phyloP scores from a whole-genome alignment of 1,139 yeast genomes.

The Ogataea hybrid region DNA sequence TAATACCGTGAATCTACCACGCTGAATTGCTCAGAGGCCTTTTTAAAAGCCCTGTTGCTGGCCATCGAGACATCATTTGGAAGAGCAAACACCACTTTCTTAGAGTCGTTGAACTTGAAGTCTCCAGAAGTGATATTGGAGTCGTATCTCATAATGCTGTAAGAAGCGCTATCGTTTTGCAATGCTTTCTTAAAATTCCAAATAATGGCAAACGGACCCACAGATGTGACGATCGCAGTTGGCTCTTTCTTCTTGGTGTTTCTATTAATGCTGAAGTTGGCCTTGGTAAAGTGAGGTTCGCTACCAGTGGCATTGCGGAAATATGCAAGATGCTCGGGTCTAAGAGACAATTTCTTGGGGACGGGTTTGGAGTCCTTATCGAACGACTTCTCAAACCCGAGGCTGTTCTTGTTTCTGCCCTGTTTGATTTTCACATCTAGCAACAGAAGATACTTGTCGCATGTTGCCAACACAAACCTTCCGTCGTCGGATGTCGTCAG shows the following conservation, averaged over 20 bases:
- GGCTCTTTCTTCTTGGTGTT: constrained; percentile 51
- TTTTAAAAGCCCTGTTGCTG: constrained; percentile 53
- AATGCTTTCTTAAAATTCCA: constrained; percentile 70
- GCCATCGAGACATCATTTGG: constrained; percentile 72
- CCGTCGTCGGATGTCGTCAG: constrained; percentile 79
- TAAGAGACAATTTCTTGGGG: constrained; percentile 63
- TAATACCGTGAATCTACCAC: constrained; percentile 21
- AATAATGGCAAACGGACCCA: constrained; percentile 77
- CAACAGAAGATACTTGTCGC: constrained; percentile 64
- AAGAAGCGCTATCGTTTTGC: constrained; percentile 53
- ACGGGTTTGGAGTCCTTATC: constrained; percentile 65
- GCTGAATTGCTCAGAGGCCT: constrained; percentile 47
- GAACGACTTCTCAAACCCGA: constrained; percentile 68
- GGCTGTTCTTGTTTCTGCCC: constrained; percentile 57
- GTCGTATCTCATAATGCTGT: constrained; percentile 61
- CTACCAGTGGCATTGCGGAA: constrained; percentile 54
- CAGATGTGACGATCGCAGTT: constrained; percentile 69
- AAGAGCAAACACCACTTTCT: constrained; percentile 66
- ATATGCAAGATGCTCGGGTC: constrained; percentile 70
- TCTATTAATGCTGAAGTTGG: constrained; percentile 71
- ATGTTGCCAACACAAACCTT: constrained; percentile 77
- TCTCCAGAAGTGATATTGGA: constrained; percentile 71
- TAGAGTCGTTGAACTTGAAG: constrained; percentile 71
- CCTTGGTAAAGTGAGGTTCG: constrained; percentile 62
- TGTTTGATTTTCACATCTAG: constrained; percentile 62